Evolutionary conservation across 176 grass and related monocot species (phyloP).

Genomic region (Thalia dealbata): DNA sequence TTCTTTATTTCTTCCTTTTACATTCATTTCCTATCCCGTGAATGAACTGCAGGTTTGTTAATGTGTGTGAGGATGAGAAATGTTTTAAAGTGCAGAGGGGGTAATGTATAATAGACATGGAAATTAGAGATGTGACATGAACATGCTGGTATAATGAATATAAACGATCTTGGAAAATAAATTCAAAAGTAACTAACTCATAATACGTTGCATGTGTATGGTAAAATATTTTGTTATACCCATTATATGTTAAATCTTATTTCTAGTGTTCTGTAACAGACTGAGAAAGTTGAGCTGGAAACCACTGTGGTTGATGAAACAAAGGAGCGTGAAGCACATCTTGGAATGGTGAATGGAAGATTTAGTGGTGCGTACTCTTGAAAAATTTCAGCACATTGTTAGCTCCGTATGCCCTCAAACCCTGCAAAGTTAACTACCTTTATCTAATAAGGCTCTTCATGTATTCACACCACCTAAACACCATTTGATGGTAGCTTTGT

Average conservation of each 20-base stretch:
- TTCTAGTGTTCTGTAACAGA: constrained; percentile 43
- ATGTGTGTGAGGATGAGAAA: background rate
- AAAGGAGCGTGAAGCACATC: constrained; percentile 70
- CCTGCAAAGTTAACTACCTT: too few relatives aligned
- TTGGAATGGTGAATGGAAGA: constrained; percentile 49
- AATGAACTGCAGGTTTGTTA: background rate
- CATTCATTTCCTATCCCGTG: background rate
- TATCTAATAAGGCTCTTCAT: too few relatives aligned
- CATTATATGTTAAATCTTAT: background rate
- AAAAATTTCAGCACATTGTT: too few relatives aligned
- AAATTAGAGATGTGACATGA: background rate
- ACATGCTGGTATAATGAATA: background rate
- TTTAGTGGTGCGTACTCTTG: constrained; percentile 61
- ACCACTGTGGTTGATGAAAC: constrained; percentile 89
- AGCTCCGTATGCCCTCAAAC: too few relatives aligned
- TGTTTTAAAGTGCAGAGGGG: background rate
- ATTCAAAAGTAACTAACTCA: background rate
- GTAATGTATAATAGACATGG: background rate
- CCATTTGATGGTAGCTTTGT: too few relatives aligned
- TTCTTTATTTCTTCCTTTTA: background rate
- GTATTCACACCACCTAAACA: too few relatives aligned
- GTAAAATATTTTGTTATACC: background rate
- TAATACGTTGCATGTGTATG: background rate
- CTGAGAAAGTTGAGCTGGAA: constrained; percentile 93
- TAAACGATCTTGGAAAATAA: background rate